Evolutionary conservation across 75 land plant genomes (phyloP), one percentile per base, ranked within the genome.

Genomic region (Pinus tabuliformis): DNA sequence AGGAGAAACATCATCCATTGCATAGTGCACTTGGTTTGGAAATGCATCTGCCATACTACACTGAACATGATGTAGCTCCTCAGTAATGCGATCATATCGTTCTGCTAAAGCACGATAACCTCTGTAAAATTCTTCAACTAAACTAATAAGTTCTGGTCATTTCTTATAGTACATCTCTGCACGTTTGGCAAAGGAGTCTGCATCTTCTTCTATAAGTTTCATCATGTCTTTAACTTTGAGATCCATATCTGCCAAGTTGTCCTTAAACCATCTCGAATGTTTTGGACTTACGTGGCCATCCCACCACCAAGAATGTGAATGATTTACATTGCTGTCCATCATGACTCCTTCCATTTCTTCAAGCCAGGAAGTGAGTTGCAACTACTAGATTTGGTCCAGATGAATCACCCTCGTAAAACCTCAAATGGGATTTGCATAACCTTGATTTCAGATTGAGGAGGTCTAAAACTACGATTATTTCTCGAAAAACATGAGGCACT

Each of bases 131-230:
- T 78, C 79, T 77, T 86, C 85, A 62, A 86, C 88, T 21, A 82
- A 72, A 17, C 68, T 62, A 17, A 86, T 61, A 26, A 86, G 80
- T 66, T 86, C 85, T 22, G 85, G 88, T 26, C 85, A 74, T 62
- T n/a, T n/a, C n/a, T 78, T 73, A 62, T 77, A 86, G 72, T 79
- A 86, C 84, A 86, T 79, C 66, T 86, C 85, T 24, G 82, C 88
- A 33, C 81, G 74, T 78, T 79, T 75, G 3, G 84, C 81, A 59
- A 86, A 86, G n/a, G n/a, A n/a, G n/a, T n/a, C n/a, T n/a, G n/a
- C n/a, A n/a, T n/a, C n/a, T n/a, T n/a, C n/a, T n/a, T n/a, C n/a
- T n/a, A n/a, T n/a, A n/a, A n/a, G n/a, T n/a, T n/a, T n/a, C n/a
- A n/a, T n/a, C n/a, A n/a, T n/a, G n/a, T n/a, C n/a, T n/a, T n/a